Base-by-base conservation (phyloP, 352 stramenopile species). In the Pythium dissimile region DNA sequence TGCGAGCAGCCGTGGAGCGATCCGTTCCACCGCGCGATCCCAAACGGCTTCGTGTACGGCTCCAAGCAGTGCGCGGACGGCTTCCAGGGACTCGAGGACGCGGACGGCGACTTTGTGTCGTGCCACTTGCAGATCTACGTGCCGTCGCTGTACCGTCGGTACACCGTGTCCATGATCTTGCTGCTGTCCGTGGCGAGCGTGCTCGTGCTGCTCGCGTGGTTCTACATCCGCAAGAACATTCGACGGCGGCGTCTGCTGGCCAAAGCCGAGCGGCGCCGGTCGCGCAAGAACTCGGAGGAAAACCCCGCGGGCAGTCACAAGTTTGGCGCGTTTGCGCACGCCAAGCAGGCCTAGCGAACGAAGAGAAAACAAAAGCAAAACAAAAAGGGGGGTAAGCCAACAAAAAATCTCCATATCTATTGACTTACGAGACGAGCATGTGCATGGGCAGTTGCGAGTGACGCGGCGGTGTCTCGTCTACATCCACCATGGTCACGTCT, bases 71-170 rank as follows among this genome's bases (percentile, higher is more conserved):
- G 96, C 55, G 78, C 80, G 6, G 89, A 94, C 51, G 96, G 96
- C 2, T 99, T 97, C 62, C 89, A 98, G 65, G 96, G 95, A 5
- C 70, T 96, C 31, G 79, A 96, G 38, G 89, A 98, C 57, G 72
- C 65, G 10, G 50, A 95, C 20, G 94, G 96, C 18, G 67, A 84
- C 21, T 98, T 98, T 58, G 60, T 80, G 23, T 97, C 79, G 43
- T 99, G 96, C 63, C 96, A 99, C 71, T 62, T 99, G 26, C 82
- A 86, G 61, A 98, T 99, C 49, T 98, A 98, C 68, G 84, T 95
- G 49, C 96, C 96, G 5, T 90, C 77, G 3, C 56, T 66, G 10
- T 95, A 87, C 57, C 84, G 96, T 31, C 66, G 85, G 5, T 92
- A 96, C 61, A 92, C 86, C 2, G 73, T 85, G 23, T 90, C 76